Evolutionary conservation across 495 filamentous ascomycete species (phyloP), one percentile per base, ranked within the genome.

Genomic region (Hypomontagnella submonticulosa): DNA sequence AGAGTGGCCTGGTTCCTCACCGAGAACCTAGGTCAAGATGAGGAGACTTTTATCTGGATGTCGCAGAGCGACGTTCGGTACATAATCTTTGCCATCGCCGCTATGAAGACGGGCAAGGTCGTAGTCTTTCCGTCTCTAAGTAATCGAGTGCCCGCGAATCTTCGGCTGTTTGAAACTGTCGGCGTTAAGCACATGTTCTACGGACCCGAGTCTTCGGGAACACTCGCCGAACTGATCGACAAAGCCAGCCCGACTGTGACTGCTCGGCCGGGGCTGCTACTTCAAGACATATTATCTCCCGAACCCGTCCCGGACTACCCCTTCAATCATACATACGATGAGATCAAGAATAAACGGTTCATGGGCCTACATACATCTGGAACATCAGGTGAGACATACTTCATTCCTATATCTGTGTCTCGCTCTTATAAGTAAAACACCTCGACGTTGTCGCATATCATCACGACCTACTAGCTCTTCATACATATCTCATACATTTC

Each of bases 331-430:
- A 62, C 48, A 11, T 73, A 61, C 59, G 63, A 71, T 5, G 57
- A 71, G 33, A 46, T 73, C 10, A 67, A 54, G 46, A 16, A 65
- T 3, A 71, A 65, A 40, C 27, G 41, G 10, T 67, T 65, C 34
- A 68, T 71, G 68, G 68, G 63, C 33, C 34, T 71, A n/a, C 68
- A 71, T 36, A 71, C 68, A 6, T 71, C 68, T 30, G 68, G 68
- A 41, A 71, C 68, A 34, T 71, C 68, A 63, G 68, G 68, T 63
- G 7, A 58, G 65, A 40, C 27, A 50, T 34, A 10, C 46, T 57
- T 42, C 32, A 55, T 50, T 27, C 48, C n/a, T 36, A 23, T 32
- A 4, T 33, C 10, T 46, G 8, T 32, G 30, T 32, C 23, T 16
- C 30, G 32, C 9, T 1, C 12, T 27, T 52, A 27, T n/a, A 27